Conservation (phyloP, 2,329 filamentous ascomycete species). For the Trichoderma semiorbis region DNA sequence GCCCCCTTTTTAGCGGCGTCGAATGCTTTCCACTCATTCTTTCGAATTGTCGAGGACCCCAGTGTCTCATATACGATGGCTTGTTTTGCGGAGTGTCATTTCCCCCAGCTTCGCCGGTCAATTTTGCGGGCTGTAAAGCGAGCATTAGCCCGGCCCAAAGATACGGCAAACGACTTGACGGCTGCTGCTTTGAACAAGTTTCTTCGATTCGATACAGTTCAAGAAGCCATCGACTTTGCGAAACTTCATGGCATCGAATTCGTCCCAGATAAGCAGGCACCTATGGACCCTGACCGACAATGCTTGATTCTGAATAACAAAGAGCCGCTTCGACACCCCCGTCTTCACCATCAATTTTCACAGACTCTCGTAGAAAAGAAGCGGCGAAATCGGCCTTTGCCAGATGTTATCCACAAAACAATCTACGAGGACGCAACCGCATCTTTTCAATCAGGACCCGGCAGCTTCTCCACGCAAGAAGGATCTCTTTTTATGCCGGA, state of each 20-base stretch:
- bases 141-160: slow-evolving; percentile 54
- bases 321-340: slow-evolving; percentile 44
- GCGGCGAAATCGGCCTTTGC: slow-evolving; percentile 48
- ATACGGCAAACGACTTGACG: slow-evolving; percentile 58
- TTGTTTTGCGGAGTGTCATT: slow-evolving; percentile 66
- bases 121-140: slow-evolving; percentile 54
- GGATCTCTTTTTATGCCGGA: slow-evolving; percentile 31
- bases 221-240: slow-evolving; percentile 64
- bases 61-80: slow-evolving; percentile 66
- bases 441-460: slow-evolving; percentile 16
- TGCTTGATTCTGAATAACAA: slow-evolving; percentile 46
- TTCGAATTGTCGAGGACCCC: slow-evolving; percentile 55
- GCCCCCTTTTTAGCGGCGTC: slow-evolving; percentile 47
- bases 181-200: slow-evolving; percentile 53
- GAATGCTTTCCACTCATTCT: slow-evolving; percentile 52
- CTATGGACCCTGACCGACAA: slow-evolving; percentile 35
- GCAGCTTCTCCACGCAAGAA: slow-evolving; percentile 19
- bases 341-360: slow-evolving; percentile 55
- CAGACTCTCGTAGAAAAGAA: slow-evolving; percentile 57
- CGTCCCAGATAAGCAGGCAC: slow-evolving; percentile 33
- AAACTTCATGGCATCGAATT: slow-evolving; percentile 56
- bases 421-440: slow-evolving; percentile 41
- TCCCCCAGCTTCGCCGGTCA: slow-evolving; percentile 56
- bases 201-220: slow-evolving; percentile 64
- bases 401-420: slow-evolving; percentile 54